Conservation (phyloP, 225 moss, liverwort and hornwort species). For the Marchantia paleacea region DNA sequence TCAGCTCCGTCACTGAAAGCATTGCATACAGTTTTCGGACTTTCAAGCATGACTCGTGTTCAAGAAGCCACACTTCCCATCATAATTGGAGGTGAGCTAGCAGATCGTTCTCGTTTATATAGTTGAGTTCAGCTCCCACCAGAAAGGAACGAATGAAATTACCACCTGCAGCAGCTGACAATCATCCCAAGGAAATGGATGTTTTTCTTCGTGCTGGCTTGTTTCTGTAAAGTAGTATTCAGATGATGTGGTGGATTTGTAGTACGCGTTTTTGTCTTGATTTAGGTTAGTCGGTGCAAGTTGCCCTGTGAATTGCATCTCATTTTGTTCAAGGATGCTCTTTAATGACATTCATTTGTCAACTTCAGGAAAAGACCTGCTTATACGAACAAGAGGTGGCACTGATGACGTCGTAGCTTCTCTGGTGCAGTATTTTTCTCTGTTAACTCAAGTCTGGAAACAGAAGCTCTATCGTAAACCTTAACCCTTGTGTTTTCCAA, state of each 20-base stretch:
- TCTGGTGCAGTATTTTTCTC: constrained; percentile 22
- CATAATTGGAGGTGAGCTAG: constrained; percentile 25
- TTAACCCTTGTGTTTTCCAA: neutral
- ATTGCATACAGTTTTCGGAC: constrained; percentile 16
- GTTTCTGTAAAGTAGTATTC: too few species aligned
- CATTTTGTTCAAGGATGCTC: neutral
- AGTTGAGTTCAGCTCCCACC: neutral
- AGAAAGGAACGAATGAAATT: neutral
- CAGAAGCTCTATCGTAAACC: neutral
- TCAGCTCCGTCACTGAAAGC: constrained; percentile 35
- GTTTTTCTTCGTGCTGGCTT: too few species aligned
- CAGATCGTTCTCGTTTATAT: neutral
- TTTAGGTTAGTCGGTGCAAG: too few species aligned
- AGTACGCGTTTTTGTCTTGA: neutral
- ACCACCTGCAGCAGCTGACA: neutral
- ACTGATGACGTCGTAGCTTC: constrained; percentile 32
- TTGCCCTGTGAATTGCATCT: neutral
- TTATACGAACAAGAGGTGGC: constrained; percentile 25
- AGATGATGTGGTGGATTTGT: neutral
- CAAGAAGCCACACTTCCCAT: constrained; percentile 36
- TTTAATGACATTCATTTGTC: neutral
- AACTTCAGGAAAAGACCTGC: constrained; percentile 37
- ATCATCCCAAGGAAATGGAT: too few species aligned
- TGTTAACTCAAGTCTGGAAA: neutral
- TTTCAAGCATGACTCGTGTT: constrained; percentile 29